Evolutionary conservation across 805 yeast genomes (phyloP), one percentile per base, ranked within the genome.

Genomic region (Barnettozyma californica): DNA sequence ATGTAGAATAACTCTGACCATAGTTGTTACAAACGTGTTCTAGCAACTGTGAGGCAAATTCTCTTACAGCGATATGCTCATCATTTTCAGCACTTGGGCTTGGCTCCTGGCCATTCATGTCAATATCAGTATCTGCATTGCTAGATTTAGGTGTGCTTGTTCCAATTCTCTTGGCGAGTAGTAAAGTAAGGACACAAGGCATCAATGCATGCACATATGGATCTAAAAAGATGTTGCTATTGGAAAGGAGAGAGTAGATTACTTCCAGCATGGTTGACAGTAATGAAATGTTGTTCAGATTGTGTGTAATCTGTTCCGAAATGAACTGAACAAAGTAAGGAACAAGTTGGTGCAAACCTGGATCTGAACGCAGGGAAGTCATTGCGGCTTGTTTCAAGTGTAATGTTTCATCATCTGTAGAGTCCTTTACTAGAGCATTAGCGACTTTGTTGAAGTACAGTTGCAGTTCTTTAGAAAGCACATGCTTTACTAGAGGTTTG

Each of bases 321-420:
- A 90, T 88, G 62, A 94, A 91, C 63, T 94, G 98, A 44, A 94
- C 91, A 59, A 94, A 87, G 64, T 94, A 94, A 2, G 99, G 99
- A 5, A 95, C 94, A 44, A 94, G 69, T 67, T 94, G 99, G 70
- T 94, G 99, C 49, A 94, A 70, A 31, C 99, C 99, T 2, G 97
- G 96, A 63, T 94, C 99, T 27, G 87, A 83, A 50, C 87, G 80
- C 51, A 94, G 71, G 9, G 96, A 87, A 26, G 84, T 82, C 47
- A 94, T 72, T 2, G 97, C 97, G 0, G 97, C 94, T 35, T 78
- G 76, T 54, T 78, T 81, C 62, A 88, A 69, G 37, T 73, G 71
- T 50, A 60, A 59, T 3, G 70, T 51, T 46, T 61, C 65, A 46
- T 73, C 71, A 16, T 60, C 61, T 1, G 77, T 74, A 41, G 77